A percentile compares a stretch with the other conserved stretches of the same genome.
phyloP scores from a whole-genome alignment of 805 yeast species.

The Clavispora fructus region DNA sequence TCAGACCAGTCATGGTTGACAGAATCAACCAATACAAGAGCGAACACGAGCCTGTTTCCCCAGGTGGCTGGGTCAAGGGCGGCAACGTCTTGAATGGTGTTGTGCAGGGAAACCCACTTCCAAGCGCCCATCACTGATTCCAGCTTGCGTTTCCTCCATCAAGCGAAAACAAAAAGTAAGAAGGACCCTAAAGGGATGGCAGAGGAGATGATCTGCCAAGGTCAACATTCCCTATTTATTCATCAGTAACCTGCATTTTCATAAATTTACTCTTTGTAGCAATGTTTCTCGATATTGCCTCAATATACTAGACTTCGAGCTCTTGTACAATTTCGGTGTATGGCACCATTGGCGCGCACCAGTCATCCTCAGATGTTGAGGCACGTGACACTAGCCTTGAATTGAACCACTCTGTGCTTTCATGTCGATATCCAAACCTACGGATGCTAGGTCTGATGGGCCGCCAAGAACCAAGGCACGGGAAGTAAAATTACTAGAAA shows the following conservation, averaged over 20 bases:
- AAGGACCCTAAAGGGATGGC: neutral
- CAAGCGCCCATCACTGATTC: constrained; percentile 33
- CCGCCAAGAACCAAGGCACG: neutral
- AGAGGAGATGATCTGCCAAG: neutral
- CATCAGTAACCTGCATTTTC: constrained; percentile 1
- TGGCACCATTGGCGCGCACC: neutral
- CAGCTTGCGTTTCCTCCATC: neutral
- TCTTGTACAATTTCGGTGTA: neutral
- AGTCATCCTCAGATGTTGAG: constrained; percentile 1
- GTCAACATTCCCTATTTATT: neutral
- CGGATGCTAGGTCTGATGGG: neutral
- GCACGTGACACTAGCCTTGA: neutral
- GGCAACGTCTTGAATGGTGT: constrained; percentile 58
- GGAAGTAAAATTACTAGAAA: constrained; percentile 12
- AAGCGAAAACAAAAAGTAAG: constrained; percentile 2
- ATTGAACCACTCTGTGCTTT: neutral
- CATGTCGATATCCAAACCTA: neutral
- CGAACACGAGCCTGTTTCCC: constrained; percentile 43
- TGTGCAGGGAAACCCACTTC: constrained; percentile 57
- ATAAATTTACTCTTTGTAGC: neutral
- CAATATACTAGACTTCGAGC: neutral
- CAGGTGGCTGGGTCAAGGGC: constrained; percentile 76
- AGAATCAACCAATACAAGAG: constrained; percentile 62
- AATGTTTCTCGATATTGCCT: neutral
- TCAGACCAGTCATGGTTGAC: constrained; percentile 77